Evolutionary conservation across 495 filamentous ascomycete species (phyloP), one percentile per base, ranked within the genome.

Genomic region (Penicillium crystallinum): DNA sequence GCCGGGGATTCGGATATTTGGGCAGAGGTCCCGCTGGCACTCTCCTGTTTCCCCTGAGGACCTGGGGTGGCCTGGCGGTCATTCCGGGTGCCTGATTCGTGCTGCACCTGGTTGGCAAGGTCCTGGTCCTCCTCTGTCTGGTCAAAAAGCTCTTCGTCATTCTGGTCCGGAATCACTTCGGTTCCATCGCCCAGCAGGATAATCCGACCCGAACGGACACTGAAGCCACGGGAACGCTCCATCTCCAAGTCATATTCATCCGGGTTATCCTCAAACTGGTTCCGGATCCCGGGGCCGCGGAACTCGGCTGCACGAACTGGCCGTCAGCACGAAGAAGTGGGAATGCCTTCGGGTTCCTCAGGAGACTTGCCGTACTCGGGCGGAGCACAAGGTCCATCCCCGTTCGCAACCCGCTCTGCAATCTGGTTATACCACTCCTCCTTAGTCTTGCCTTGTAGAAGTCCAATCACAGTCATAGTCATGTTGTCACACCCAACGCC

Each of bases 401-500:
- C 93, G 65, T 90, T 90, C 42, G 92, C 90, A 71, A 97, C 95
- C 69, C 93, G 81, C 71, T 88, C 90, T 54, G 86, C 90, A 70
- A 98, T 88, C 75, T 90, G 83, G 58, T 96, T 87, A 66, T 97
- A 97, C 93, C 93, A 98, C 72, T 97, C 86, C 65, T 96, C 91
- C 77, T 95, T 96, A 61, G 81, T 90, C 78, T 85, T 86, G 66
- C 92, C 93, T 57, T 85, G 81, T 48, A 98, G 82, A 62, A 98
- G 82, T 55, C 86, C 93, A 65, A 98, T 77, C 57, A 98, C 76
- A 60, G 85, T 79, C 88, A 97, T 96, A 57, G 93, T 98, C 93
- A 98, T 98, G 77, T 98, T 98, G 73, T 98, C 93, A 72, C 93
- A 98, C 54, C 93, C 93, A 42, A 98, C 93, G 38, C 93, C 93